Evolutionary conservation across 176 grass and related monocot species (phyloP).

Genomic region (Phyllostachys edulis): DNA sequence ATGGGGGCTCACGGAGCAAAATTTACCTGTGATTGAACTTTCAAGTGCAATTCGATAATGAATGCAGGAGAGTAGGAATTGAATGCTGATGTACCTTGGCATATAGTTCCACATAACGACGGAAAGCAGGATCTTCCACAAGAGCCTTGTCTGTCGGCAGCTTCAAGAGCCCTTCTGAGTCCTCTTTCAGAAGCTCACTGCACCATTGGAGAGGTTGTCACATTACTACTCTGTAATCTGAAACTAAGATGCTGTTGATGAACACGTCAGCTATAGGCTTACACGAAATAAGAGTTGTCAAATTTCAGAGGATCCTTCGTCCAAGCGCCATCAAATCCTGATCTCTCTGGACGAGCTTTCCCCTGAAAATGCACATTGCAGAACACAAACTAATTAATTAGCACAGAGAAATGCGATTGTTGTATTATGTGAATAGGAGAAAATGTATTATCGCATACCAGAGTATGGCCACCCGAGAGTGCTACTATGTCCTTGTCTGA

Average conservation of each 20-base stretch:
- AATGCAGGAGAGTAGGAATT: not conserved
- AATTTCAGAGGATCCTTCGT: conserved; percentile 70
- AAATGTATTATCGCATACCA: conserved; percentile 18
- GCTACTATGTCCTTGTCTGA: conserved; percentile 80
- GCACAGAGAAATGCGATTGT: not conserved
- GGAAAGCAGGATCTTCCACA: conserved; percentile 42
- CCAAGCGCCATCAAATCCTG: conserved; percentile 63
- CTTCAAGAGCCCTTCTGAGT: conserved; percentile 53
- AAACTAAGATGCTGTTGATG: not conserved
- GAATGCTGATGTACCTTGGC: conserved; percentile 32
- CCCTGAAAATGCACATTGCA: conserved; percentile 30
- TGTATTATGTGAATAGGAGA: not conserved
- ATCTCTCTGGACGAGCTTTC: conserved; percentile 46
- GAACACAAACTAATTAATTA: not conserved
- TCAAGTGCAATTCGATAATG: not conserved
- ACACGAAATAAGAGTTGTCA: conserved; percentile 62
- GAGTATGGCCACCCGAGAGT: conserved; percentile 71
- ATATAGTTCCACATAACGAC: conserved; percentile 45
- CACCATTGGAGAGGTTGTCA: not conserved
- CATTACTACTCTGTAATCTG: not conserved
- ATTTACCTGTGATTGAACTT: not conserved
- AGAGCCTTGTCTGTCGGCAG: conserved; percentile 69
- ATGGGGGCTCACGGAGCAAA: not conserved
- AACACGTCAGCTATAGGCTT: not conserved
- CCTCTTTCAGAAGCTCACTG: conserved; percentile 61